A percentile compares a stretch with the other conserved stretches of the same genome.
Conservation (phyloP, 345 rosid species). For the Ceriops decandra region DNA sequence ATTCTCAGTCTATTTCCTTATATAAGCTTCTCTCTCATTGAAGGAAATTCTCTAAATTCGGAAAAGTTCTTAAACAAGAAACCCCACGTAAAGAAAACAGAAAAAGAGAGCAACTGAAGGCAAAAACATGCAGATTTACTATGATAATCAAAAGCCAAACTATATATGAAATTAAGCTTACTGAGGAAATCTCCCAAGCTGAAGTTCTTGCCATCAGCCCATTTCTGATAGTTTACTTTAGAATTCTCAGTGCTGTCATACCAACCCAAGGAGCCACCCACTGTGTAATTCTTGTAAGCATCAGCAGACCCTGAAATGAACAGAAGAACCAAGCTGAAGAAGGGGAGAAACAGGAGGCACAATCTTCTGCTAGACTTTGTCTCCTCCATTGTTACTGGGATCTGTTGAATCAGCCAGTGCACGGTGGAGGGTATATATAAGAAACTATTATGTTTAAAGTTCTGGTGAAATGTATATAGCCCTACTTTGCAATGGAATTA, state of each 20-base stretch:
- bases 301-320: constrained; percentile 31
- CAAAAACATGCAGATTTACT: not conserved
- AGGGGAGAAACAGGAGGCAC: not conserved
- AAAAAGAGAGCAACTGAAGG: too few species aligned
- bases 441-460: too few species aligned
- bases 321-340: constrained; percentile 14
- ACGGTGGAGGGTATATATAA: not conserved
- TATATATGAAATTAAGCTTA: constrained; percentile 19
- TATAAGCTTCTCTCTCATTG: too few species aligned
- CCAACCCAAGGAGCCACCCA: constrained; percentile 83
- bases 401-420: not conserved
- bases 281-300: constrained; percentile 87
- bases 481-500: too few species aligned
- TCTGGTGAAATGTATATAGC: too few species aligned
- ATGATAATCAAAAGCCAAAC: too few species aligned
- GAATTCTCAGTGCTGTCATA: constrained; percentile 50
- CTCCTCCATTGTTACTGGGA: constrained; percentile 24
- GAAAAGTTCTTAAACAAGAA: too few species aligned
- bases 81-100: not conserved
- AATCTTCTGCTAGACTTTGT: not conserved
- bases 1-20: too few species aligned
- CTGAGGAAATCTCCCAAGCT: constrained; percentile 91
- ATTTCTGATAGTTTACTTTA: constrained; percentile 63
- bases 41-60: too few species aligned
- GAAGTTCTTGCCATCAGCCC: constrained; percentile 72